phyloP scores from a whole-genome alignment of 305 asterid genomes.

The Ruellia speciosa region DNA sequence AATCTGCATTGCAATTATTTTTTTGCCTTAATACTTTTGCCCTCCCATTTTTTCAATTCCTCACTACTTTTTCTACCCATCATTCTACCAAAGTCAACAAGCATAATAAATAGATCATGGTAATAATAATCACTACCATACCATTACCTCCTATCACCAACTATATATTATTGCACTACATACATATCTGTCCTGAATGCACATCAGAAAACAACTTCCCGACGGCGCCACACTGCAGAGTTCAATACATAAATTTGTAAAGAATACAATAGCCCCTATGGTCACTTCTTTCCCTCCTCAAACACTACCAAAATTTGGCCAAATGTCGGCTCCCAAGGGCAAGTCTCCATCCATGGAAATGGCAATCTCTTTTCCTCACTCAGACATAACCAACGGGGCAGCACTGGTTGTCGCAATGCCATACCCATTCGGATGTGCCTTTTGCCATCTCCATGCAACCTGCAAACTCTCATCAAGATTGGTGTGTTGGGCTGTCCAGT shows the following conservation, averaged over 20 bases:
- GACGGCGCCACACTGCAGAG: constrained; percentile 23
- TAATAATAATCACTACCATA: background rate
- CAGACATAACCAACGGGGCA: constrained; percentile 35
- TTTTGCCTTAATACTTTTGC: background rate
- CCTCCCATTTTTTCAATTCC: background rate
- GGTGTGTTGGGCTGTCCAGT: constrained; percentile 76
- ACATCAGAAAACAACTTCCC: constrained; percentile 18
- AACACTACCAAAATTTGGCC: background rate
- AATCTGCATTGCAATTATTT: too few relatives aligned
- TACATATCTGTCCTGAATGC: constrained; percentile 21
- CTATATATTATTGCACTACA: constrained; percentile 6
- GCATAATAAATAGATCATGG: background rate
- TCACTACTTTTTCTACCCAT: too few relatives aligned
- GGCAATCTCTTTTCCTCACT: constrained; percentile 22
- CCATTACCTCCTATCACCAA: background rate
- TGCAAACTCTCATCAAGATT: constrained; percentile 64
- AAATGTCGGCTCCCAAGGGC: background rate
- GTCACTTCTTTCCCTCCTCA: too few relatives aligned
- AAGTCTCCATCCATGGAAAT: constrained; percentile 23
- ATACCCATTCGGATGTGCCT: constrained; percentile 64
- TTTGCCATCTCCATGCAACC: constrained; percentile 95
- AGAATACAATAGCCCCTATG: constrained; percentile 25
- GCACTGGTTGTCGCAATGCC: constrained; percentile 1
- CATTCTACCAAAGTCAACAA: too few relatives aligned
- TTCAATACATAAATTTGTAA: constrained; percentile 10